A percentile compares a stretch with the other conserved stretches of the same genome.
These are phyloP conservation scores for Phellinidium pouzarii DNA, from an alignment of 1,284 basidiomycete species.

Conservation along the genomic window DNA sequence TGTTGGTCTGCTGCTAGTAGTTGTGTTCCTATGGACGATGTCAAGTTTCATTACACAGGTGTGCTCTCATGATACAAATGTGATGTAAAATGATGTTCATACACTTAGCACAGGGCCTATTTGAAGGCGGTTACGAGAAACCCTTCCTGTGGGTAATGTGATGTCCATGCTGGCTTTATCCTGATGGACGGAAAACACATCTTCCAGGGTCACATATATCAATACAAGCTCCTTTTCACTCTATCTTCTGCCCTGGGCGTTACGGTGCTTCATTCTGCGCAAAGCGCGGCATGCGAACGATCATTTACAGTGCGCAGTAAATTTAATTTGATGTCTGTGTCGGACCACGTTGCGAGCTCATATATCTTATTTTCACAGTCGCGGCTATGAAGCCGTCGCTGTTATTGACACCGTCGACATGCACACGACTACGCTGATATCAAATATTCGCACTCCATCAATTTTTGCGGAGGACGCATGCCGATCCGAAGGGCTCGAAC, in stretches of 20 bases:
- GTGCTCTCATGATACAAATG: conserved; percentile 19
- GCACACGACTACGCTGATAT: conserved; percentile 12
- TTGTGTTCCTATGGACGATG: conserved; percentile 81
- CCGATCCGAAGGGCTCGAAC: conserved; percentile 29
- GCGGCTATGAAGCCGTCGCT: conserved; percentile 15
- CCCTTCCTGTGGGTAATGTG: conserved; percentile 63
- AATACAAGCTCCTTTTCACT: conserved; percentile 86
- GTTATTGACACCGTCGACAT: conserved; percentile 13
- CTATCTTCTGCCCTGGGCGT: conserved; percentile 74
- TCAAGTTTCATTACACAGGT: conserved; percentile 79
- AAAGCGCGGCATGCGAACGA: conserved; percentile 9
- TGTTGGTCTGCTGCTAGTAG: conserved; percentile 65
- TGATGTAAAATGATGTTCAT: conserved; percentile 15
- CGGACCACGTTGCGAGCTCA: conserved; percentile 5
- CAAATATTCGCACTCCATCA: conserved; percentile 17
- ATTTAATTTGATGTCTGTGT: conserved; percentile 2
- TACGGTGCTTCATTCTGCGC: conserved; percentile 34
- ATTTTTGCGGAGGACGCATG: conserved; percentile 19
- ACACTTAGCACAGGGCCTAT: conserved; percentile 46
- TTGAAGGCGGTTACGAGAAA: conserved; percentile 68
- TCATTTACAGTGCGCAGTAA: conserved; percentile 6
- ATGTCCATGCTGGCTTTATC: neutral
- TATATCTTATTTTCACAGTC: conserved; percentile 4
- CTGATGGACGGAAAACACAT: conserved; percentile 6
- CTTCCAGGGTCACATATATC: conserved; percentile 71